Conservation (phyloP, 2,329 filamentous ascomycete genomes). For the Dactylella cylindrospora region DNA sequence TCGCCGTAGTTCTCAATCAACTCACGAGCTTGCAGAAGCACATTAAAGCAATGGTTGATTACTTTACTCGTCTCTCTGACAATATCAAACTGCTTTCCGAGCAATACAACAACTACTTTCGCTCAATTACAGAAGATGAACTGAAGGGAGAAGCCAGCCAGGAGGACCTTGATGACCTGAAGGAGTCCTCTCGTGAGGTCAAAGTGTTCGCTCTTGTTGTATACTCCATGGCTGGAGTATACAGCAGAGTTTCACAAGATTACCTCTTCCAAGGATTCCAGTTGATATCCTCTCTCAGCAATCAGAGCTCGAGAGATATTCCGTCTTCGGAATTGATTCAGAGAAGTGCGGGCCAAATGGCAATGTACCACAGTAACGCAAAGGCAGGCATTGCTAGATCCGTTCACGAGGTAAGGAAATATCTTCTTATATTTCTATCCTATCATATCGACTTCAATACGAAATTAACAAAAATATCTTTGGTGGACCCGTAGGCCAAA, state of each 20-base stretch:
- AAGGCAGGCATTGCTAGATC: not conserved
- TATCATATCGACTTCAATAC: not conserved
- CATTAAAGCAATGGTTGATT: not conserved
- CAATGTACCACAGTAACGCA: not conserved
- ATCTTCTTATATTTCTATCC: not conserved
- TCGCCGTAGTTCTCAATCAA: not conserved
- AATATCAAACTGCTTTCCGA: conserved; percentile 1
- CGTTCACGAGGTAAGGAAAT: not conserved
- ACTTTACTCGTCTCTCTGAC: conserved; percentile 3
- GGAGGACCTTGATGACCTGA: not conserved
- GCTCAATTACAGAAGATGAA: not conserved
- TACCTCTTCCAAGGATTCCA: conserved; percentile 6
- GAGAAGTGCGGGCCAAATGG: not conserved
- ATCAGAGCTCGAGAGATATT: not conserved
- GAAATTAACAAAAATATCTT: too few relatives aligned
- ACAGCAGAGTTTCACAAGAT: not conserved
- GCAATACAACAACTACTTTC: not conserved
- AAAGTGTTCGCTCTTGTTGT: conserved; percentile 4
- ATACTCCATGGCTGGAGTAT: not conserved
- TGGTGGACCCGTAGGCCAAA: conserved; percentile 1
- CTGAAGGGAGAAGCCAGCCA: not conserved
- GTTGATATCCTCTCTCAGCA: not conserved
- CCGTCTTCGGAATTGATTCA: not conserved
- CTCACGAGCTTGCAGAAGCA: conserved; percentile 1
- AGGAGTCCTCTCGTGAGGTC: not conserved